Conservation (phyloP, 2,329 filamentous ascomycete species). For the Triangularia verruculosa region DNA sequence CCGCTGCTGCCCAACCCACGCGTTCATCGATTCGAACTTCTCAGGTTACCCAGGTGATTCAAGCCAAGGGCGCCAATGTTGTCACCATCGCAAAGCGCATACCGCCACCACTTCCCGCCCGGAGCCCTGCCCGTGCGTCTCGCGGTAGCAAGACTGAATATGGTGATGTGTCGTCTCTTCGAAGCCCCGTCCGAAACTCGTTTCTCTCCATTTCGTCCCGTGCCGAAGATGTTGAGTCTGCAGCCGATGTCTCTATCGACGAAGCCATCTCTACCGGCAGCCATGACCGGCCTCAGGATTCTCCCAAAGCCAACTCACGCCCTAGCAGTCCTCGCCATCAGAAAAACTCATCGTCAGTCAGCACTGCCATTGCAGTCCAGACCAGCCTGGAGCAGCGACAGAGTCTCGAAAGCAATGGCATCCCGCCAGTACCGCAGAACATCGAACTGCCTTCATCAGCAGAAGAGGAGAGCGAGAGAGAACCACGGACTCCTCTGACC, state of each 20-base stretch:
- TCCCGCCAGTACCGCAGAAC: slow-evolving; percentile 24
- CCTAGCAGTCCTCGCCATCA: slow-evolving; percentile 21
- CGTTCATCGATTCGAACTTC: slow-evolving; percentile 60
- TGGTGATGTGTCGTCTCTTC: slow-evolving; percentile 54
- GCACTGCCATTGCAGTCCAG: slow-evolving; percentile 26
- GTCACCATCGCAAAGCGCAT: slow-evolving; percentile 81
- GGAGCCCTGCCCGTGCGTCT: slow-evolving; percentile 67
- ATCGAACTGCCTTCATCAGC: slow-evolving; percentile 26
- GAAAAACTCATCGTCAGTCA: slow-evolving; percentile 29
- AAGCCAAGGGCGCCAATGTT: slow-evolving; percentile 67
- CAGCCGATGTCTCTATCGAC: slow-evolving; percentile 10
- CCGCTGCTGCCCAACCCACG: slow-evolving; percentile 53
- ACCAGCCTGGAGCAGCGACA: slow-evolving; percentile 9
- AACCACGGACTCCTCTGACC: slow-evolving; percentile 30
- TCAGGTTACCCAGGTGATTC: slow-evolving; percentile 64
- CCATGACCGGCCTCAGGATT: not conserved
- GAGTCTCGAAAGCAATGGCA: slow-evolving; percentile 16
- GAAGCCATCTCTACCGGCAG: slow-evolving; percentile 10
- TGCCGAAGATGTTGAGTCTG: slow-evolving; percentile 7
- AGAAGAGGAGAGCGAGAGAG: slow-evolving; percentile 29
- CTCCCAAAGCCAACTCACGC: not conserved
- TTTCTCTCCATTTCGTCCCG: slow-evolving; percentile 37
- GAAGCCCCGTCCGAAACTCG: slow-evolving; percentile 51
- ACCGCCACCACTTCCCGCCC: slow-evolving; percentile 71
- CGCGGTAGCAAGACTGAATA: slow-evolving; percentile 54